Evolutionary conservation across 2,329 filamentous ascomycete species (phyloP).

Genomic region (Sporothrix globosa): DNA sequence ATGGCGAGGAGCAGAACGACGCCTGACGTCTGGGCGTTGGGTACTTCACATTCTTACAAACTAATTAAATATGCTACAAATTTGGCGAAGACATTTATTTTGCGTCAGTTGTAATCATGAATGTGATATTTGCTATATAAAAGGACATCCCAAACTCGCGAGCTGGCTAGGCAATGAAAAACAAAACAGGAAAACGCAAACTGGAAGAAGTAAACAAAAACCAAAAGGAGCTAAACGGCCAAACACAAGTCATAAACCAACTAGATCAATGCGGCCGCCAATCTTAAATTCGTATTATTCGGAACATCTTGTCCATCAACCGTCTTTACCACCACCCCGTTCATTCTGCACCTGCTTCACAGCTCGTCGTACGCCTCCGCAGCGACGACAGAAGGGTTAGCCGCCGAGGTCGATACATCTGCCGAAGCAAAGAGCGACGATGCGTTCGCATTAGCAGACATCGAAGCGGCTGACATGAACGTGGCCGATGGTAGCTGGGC

Average conservation of each 20-base stretch:
- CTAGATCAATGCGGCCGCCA: not conserved
- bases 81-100: not conserved
- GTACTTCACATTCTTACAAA: too few relatives aligned
- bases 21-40: too few relatives aligned
- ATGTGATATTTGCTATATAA: not conserved
- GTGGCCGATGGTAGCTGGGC: not conserved
- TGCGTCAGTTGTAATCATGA: not conserved
- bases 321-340: not conserved
- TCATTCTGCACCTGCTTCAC: not conserved
- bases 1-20: too few relatives aligned
- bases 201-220: too few relatives aligned
- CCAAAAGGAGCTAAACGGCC: not conserved
- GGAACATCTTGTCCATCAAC: not conserved
- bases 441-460: not conserved
- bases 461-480: not conserved
- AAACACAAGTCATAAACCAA: constrained; percentile 6
- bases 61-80: too few relatives aligned
- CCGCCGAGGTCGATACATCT: not conserved
- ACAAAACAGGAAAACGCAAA: not conserved
- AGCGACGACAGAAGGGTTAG: not conserved
- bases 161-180: constrained; percentile 25
- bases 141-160: not conserved
- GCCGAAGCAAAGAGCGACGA: not conserved
- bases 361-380: constrained; percentile 19
- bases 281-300: constrained; percentile 7